Base-by-base conservation (phyloP, 805 yeast genomes). In the Candida broadrunensis region DNA sequence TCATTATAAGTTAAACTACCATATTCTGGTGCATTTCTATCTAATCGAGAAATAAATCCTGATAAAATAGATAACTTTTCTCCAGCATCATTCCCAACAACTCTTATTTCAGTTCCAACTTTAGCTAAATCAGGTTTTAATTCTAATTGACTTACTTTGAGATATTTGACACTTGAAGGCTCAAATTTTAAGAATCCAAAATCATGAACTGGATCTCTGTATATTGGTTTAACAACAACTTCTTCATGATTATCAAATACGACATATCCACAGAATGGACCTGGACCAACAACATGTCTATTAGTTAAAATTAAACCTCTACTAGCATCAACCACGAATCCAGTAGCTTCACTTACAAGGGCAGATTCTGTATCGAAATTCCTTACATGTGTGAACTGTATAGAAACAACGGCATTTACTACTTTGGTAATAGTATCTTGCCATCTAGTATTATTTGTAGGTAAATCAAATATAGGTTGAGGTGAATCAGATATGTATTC, bases 61-160 rank as follows among this genome's bases (percentile, higher is more conserved):
- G 96, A 78, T 51, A 89, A 69, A 52, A 90, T 90, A 37, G 95
- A 83, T 35, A 90, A 70, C 62, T 90, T 89, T 60, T 90, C 97
- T 56, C 97, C 97, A 12, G 96, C 95, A 67, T 90, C 97, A 63
- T 90, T 90, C 71, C 97, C 97, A 29, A 90, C 90, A 21, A 90
- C 96, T 54, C 97, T 77, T 55, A 90, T 89, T 59, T 90, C 97
- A 30, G 88, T 79, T 27, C 97, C 97, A n/a, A 90, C 90, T 52
- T 78, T 76, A 21, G 96, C 96, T 44, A 84, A 70, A 14, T 87
- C 91, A 0, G 97, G 97, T 48, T 77, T 73, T 39, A 90, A 67
- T 31, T 75, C 75, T 36, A 90, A 70, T 30, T 83, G 83, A 37
- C 73, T 73, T 4, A 90, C 73, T 35, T 75, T 61, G 85, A 88